Conservation (phyloP, 306 rosid species). For the Acacia confusa region DNA sequence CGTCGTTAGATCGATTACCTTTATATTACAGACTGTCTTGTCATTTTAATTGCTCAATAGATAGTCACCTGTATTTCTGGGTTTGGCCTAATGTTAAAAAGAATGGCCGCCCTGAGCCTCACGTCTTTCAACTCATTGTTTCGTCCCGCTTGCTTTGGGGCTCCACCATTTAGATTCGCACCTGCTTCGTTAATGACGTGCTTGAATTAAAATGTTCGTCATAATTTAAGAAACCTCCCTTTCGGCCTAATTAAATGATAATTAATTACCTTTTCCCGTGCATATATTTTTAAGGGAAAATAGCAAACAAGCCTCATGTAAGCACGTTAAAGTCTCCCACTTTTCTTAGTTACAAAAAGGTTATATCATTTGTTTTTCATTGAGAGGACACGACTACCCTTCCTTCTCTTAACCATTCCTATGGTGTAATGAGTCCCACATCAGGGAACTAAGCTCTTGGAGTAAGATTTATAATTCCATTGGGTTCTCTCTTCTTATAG, state of each 20-base stretch:
- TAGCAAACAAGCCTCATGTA: no score
- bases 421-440: no score
- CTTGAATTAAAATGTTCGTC: neutral
- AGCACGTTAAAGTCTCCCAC: no score
- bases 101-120: conserved; percentile 51
- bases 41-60: neutral
- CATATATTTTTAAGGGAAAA: neutral
- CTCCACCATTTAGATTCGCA: conserved; percentile 11
- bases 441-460: no score
- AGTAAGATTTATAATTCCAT: no score
- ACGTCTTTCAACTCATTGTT: conserved; percentile 28
- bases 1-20: neutral
- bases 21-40: neutral
- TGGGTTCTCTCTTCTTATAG: no score
- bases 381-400: no score
- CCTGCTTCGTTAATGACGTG: neutral
- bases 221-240: neutral
- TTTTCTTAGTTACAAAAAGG: no score
- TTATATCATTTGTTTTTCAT: no score
- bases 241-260: no score
- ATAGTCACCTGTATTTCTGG: conserved; percentile 60
- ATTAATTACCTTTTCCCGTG: neutral
- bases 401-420: no score
- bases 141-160: neutral
- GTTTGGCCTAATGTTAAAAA: conserved; percentile 53